phyloP scores from a whole-genome alignment of 345 rosid species.

The Bruguiera parviflora region DNA sequence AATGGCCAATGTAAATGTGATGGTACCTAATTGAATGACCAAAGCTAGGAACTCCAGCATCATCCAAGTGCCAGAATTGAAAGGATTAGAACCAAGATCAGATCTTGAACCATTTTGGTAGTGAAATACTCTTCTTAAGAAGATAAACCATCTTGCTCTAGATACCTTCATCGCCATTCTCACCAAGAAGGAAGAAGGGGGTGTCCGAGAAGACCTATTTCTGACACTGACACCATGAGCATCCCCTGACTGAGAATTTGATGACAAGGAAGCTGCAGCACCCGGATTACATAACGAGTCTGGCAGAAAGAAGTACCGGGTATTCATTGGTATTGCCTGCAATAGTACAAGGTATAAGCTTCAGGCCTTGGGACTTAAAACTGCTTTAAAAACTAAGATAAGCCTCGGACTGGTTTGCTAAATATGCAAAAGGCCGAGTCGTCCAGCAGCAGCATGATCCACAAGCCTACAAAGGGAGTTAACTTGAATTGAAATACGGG shows the following conservation, averaged over 20 bases:
- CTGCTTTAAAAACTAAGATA: neutral
- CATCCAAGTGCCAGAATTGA: conserved; percentile 87
- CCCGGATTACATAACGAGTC: conserved; percentile 43
- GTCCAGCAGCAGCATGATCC: conserved; percentile 2
- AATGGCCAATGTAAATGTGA: conserved; percentile 59
- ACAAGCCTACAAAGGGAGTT: neutral
- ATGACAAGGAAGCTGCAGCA: conserved; percentile 39
- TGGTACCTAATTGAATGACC: conserved; percentile 58
- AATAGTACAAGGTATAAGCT: neutral
- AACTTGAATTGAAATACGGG: neutral
- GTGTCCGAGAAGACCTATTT: conserved; percentile 45
- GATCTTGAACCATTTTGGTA: conserved; percentile 91
- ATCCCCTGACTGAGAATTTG: conserved; percentile 39
- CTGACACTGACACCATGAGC: conserved; percentile 26
- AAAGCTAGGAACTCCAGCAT: conserved; percentile 72
- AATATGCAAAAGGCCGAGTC: neutral
- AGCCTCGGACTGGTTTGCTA: neutral
- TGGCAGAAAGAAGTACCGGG: conserved; percentile 47
- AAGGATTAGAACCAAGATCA: conserved; percentile 87
- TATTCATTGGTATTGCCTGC: conserved; percentile 42
- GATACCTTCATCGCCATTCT: conserved; percentile 77
- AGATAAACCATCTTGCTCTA: conserved; percentile 89
- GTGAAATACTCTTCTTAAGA: conserved; percentile 92
- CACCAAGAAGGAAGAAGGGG: conserved; percentile 45
- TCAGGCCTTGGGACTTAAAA: neutral